phyloP scores from a whole-genome alignment of 441 rosid genomes.

The Sinapis alba region DNA sequence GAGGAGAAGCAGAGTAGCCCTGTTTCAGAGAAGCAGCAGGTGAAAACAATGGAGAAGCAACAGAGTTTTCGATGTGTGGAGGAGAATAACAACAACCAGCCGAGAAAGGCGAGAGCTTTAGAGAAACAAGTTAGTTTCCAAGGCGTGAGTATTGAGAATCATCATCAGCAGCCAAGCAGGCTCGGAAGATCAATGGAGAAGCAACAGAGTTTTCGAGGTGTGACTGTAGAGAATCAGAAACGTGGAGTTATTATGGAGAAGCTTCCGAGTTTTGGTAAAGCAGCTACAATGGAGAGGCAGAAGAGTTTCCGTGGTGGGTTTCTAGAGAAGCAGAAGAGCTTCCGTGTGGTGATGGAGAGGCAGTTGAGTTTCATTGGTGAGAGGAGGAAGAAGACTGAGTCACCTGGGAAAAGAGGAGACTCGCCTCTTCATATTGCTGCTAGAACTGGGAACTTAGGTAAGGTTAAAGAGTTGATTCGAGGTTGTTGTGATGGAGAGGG shows the following conservation, averaged over 20 bases:
- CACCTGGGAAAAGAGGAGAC: conserved; percentile 96
- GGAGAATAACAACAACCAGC: conserved; percentile 14
- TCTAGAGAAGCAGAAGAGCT: conserved; percentile 81
- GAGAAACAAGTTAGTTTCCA: conserved; percentile 58
- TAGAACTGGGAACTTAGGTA: conserved; percentile 73
- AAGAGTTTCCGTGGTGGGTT: conserved; percentile 61
- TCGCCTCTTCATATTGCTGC: conserved; percentile 82
- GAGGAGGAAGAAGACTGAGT: conserved; percentile 73
- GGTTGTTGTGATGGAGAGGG: conserved; percentile 45
- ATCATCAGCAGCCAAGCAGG: conserved; percentile 34
- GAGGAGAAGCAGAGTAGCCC: conserved; percentile 24
- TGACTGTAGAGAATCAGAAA: conserved; percentile 42
- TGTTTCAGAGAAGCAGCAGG: conserved; percentile 40
- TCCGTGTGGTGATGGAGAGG: conserved; percentile 76
- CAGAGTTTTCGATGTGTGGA: conserved; percentile 45
- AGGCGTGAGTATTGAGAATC: conserved; percentile 41
- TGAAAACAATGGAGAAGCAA: conserved; percentile 48
- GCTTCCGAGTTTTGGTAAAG: conserved; percentile 50
- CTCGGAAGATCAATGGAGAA: conserved; percentile 45
- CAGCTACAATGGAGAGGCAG: conserved; percentile 37
- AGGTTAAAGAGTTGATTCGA: conserved; percentile 67
- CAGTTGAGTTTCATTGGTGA: conserved; percentile 89
- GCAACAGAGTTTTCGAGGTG: conserved; percentile 49
- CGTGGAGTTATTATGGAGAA: conserved; percentile 54
- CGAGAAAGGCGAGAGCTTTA: conserved; percentile 38